Base-by-base conservation (phyloP, 23 red algal species). In the Pyropia haitanensis region DNA sequence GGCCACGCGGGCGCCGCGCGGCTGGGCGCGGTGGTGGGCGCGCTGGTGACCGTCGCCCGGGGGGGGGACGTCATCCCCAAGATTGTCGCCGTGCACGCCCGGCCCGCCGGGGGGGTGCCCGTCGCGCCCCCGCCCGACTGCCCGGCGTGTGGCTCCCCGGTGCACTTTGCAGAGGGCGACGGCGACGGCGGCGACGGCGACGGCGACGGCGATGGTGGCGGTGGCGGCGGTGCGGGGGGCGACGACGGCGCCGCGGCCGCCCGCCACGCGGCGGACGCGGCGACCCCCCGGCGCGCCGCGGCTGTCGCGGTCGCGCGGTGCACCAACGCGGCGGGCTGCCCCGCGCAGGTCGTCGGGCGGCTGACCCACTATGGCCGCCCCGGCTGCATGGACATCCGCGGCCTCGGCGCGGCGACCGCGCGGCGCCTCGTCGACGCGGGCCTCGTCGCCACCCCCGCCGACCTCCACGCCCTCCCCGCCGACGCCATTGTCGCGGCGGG, bases 31-130 rank as follows among this genome's bases (percentile, higher is more conserved):
- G 65, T 64, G 1, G 18, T 66, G 2, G 77, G 77, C 33, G 87
- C 82, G 27, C 50, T 49, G 49, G 78, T 91, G 26, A n/a, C 51
- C 27, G 53, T 91, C 46, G 70, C 75, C 46, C 58, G 87, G 2
- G 70, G 77, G 15, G 87, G 87, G 8, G 87, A 91, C 44, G 87
- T 91, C 3, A 91, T 91, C 18, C 87, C 87, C 21, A 91, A 91
- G 67, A 74, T 91, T 13, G 23, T 68, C 6, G 26, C 33, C 9
- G 76, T 82, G 22, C 63, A 72, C 21, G 52, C 53, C 32, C 26
- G 58, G 2, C 20, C 25, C 16, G 27, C 61, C 14, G 34, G 26
- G 27, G 51, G 75, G 5, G 63, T 6, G 44, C 31, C 49, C 19
- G 24, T 90, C 8, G 26, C 29, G 1, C 52, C 70, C 18, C 78